Conservation (phyloP, 805 yeast species). For the Candida easanensis region DNA sequence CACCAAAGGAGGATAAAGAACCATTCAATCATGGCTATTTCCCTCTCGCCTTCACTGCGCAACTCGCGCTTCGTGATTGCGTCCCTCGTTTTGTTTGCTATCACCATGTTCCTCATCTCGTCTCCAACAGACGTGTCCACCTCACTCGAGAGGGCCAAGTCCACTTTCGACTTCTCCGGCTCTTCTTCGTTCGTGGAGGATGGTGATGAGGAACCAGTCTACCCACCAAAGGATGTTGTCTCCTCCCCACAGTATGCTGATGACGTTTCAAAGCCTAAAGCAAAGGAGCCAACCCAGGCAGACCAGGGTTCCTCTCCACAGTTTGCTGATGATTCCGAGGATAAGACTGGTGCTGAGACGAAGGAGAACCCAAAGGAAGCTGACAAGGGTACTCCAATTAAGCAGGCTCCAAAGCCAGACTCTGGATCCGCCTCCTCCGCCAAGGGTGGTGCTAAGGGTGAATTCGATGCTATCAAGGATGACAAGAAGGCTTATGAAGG, state of each 20-base stretch:
- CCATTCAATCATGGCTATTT: slow-evolving; percentile 4
- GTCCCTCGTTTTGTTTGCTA: slow-evolving; percentile 47
- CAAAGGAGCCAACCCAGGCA: slow-evolving; percentile 13
- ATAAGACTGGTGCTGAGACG: slow-evolving; percentile 11
- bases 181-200: slow-evolving; percentile 3
- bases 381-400: slow-evolving; percentile 27
- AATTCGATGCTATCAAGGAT: slow-evolving; percentile 28
- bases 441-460: slow-evolving; percentile 17
- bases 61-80: slow-evolving; percentile 52
- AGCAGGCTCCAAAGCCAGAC: slow-evolving; percentile 30
- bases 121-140: slow-evolving; percentile 38
- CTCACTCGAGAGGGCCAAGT: slow-evolving; percentile 31
- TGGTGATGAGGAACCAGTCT: slow-evolving; percentile 7
- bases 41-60: slow-evolving; percentile 30
- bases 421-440: slow-evolving; percentile 7
- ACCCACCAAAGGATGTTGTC: slow-evolving; percentile 14
- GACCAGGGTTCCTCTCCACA: slow-evolving; percentile 21
- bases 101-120: slow-evolving; percentile 48
- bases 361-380: slow-evolving; percentile 25
- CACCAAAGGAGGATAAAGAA: not conserved
- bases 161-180: slow-evolving; percentile 13
- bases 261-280: slow-evolving; percentile 23
- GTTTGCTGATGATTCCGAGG: slow-evolving; percentile 23
- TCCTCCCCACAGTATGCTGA: slow-evolving; percentile 27
- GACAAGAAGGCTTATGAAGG: slow-evolving; percentile 27